Conservation (phyloP, 352 stramenopile genomes). For the Globisporangium polare region DNA sequence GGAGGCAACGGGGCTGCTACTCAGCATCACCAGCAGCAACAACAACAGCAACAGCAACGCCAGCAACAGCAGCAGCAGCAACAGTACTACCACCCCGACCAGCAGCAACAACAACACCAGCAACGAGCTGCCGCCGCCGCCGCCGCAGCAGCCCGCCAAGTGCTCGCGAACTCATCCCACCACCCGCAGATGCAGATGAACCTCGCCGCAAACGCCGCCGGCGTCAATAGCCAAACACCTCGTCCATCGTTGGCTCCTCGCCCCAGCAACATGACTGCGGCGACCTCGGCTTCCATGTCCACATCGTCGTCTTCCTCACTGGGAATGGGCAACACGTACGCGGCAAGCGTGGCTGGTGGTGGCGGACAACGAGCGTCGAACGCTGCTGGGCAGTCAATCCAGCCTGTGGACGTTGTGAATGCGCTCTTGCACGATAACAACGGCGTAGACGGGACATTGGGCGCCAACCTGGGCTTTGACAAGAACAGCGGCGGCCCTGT, state of each 20-base stretch:
- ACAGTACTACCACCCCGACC: conserved; percentile 16
- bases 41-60: conserved; percentile 15
- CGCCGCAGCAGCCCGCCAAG: conserved; percentile 10
- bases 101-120: conserved; percentile 21
- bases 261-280: conserved; percentile 5
- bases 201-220: not conserved
- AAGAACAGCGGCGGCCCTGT: not conserved
- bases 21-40: conserved; percentile 16
- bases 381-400: not conserved
- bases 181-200: conserved; percentile 18
- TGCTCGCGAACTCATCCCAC: conserved; percentile 12
- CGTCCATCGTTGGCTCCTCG: conserved; percentile 14
- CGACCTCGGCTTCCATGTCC: not conserved
- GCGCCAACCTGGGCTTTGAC: conserved; percentile 14
- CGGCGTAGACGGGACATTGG: not conserved
- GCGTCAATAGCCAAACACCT: conserved; percentile 12
- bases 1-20: not conserved
- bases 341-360: not conserved
- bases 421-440: conserved; percentile 7
- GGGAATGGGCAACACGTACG: conserved; percentile 9
- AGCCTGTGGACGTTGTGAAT: conserved; percentile 8
- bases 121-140: conserved; percentile 7
- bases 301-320: conserved; percentile 6
- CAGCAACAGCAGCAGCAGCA: conserved; percentile 18
- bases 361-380: conserved; percentile 1